Evolutionary conservation across 305 asterid species (phyloP), one percentile per base, ranked within the genome.

Genomic region (Solanum hybrid): DNA sequence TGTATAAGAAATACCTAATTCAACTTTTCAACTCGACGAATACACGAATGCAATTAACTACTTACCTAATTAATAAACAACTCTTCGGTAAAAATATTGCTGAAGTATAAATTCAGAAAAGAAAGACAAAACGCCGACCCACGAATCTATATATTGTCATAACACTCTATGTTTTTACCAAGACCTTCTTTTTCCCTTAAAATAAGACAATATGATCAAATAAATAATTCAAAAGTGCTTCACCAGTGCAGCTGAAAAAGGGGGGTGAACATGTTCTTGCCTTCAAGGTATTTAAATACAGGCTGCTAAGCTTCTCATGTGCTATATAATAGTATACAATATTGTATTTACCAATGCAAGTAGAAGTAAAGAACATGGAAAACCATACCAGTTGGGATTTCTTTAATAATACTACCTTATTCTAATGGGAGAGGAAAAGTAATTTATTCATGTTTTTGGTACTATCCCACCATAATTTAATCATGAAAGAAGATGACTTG

Each of bases 231-330:
- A 87, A 92, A 87, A 78, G 88, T 90, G 92, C 91, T 91, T 73
- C 68, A 84, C 85, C 90, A 79, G 92, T 90, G 92, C 92, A 94
- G 92, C 96, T 93, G 93, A 92, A 90, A 91, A 91, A 90, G 92
- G 90, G 90, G 90, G 90, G 79, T 91, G 93, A 93, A 90, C 95
- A 92, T 91, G 95, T 89, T 89, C 92, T 92, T 72, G 61, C 91
- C 83, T 85, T 79, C 90, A 27, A 89, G 90, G 91, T 75, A 88
- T 38, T 87, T 27, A 37, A 90, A 87, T 89, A 91, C 36, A 76
- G 57, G 91, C 81, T 22, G 70, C 61, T 79, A 36, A 91, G 95
- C 91, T 92, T 93, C 95, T 91, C 93, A 92, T 93, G 97, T 90
- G 91, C 89, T 89, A 39, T 92, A 92, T 89, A 86, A 91, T 39